These are phyloP conservation scores for Debaryomyces subglobosus DNA, from an alignment of 1,139 yeast genomes.

Conservation along the genomic window DNA sequence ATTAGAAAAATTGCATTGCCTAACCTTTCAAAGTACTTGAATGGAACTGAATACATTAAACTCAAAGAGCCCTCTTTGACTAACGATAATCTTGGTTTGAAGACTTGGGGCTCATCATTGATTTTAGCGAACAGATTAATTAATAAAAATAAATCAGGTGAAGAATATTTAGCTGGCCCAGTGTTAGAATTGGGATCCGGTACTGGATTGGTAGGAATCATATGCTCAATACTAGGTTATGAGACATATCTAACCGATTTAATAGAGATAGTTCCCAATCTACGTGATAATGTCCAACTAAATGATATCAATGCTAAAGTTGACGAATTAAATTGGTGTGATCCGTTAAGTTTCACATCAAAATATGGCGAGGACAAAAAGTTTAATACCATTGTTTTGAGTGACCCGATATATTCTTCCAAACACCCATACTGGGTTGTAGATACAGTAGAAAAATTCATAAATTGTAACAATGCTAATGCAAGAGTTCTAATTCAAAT, in stretches of 20 bases:
- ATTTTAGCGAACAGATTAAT: slow-evolving; percentile 62
- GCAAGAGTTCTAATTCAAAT: slow-evolving; percentile 67
- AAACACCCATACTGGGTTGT: slow-evolving; percentile 78
- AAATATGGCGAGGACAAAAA: slow-evolving; percentile 19
- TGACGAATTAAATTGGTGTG: slow-evolving; percentile 75
- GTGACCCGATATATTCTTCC: slow-evolving; percentile 88
- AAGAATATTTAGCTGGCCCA: slow-evolving; percentile 34
- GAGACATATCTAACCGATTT: slow-evolving; percentile 72
- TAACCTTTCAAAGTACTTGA: slow-evolving; percentile 24
- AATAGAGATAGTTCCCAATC: slow-evolving; percentile 72
- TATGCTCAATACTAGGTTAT: slow-evolving; percentile 54
- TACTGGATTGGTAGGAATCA: slow-evolving; percentile 86
- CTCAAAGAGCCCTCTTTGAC: slow-evolving; percentile 86
- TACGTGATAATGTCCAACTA: slow-evolving; percentile 55
- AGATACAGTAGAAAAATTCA: slow-evolving; percentile 52
- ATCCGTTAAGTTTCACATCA: slow-evolving; percentile 46
- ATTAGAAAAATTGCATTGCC: slow-evolving; percentile 49
- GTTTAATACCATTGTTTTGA: slow-evolving; percentile 65
- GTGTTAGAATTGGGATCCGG: slow-evolving; percentile 90
- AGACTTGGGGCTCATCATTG: slow-evolving; percentile 95
- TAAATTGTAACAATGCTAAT: slow-evolving; percentile 29
- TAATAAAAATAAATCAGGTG: slow-evolving; percentile 10
- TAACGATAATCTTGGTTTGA: slow-evolving; percentile 83
- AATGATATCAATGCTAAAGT: slow-evolving; percentile 49
- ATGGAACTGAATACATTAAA: slow-evolving; percentile 30